A percentile compares a stretch with the other conserved stretches of the same genome.
phyloP scores from a whole-genome alignment of 495 filamentous ascomycete species.

The Trichoderma reesei region DNA sequence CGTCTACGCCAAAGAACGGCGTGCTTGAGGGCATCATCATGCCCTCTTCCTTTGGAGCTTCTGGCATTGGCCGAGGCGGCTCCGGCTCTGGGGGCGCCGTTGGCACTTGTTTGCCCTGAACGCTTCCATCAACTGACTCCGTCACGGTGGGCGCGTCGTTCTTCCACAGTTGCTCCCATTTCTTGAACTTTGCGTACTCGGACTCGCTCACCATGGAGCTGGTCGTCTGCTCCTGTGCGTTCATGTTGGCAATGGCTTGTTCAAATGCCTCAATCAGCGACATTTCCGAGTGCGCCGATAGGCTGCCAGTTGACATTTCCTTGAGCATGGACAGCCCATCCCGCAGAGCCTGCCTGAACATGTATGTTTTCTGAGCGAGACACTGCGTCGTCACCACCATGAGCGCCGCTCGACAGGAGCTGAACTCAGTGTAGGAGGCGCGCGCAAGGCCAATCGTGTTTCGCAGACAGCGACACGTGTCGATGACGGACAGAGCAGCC shows the following conservation, averaged over 20 bases:
- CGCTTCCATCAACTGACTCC: neutral
- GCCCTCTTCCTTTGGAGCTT: neutral
- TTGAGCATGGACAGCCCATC: constrained; percentile 42
- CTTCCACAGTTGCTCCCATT: constrained; percentile 46
- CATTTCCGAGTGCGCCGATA: constrained; percentile 40
- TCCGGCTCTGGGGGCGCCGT: neutral
- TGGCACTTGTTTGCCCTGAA: neutral
- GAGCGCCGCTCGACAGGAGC: constrained; percentile 40
- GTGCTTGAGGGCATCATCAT: neutral
- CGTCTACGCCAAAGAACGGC: neutral
- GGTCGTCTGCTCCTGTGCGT: constrained; percentile 24
- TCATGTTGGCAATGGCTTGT: constrained; percentile 31
- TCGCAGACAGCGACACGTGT: constrained; percentile 37
- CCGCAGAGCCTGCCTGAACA: constrained; percentile 34
- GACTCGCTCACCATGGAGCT: constrained; percentile 22
- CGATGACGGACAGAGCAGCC: constrained; percentile 40
- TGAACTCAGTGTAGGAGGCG: constrained; percentile 44
- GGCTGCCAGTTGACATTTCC: constrained; percentile 43
- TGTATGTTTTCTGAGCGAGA: constrained; percentile 38
- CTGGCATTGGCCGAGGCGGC: neutral
- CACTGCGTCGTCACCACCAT: constrained; percentile 41
- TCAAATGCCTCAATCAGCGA: constrained; percentile 45
- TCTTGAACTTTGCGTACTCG: constrained; percentile 42
- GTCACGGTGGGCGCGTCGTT: constrained; percentile 16
- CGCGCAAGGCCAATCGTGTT: constrained; percentile 41